Evolutionary conservation across 495 filamentous ascomycete genomes (phyloP), one percentile per base, ranked within the genome.

Genomic region (Penicillium canariense): DNA sequence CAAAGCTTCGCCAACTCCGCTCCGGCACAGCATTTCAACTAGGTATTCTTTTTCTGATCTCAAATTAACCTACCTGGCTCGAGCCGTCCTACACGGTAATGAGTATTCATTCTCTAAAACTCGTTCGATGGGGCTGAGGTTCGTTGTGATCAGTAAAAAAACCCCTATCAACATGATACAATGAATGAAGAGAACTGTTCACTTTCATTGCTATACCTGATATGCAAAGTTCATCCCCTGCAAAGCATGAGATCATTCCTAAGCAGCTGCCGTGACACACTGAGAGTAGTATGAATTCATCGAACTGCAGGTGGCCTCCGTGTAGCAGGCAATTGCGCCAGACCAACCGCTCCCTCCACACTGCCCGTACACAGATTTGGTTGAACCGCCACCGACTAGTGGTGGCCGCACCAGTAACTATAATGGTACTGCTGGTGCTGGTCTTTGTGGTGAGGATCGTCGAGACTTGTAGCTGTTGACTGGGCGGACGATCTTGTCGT

Each of bases 271-370:
- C 6, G 66, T 58, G 23, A 79, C 34, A 60, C 79, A 82, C 63
- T 81, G 79, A 7, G 72, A 79, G 51, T 83, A 82, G 52, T 67
- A 81, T 4, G 72, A 62, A 56, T 80, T 81, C 30, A 59, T 48
- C 17, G 54, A 61, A 52, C 65, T 57, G 68, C 80, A 83, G 20
- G 68, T 67, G 5, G 76, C 70, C 22, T 72, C 68, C 4, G 71
- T 44, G 6, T 55, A 62, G 50, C 80, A 83, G 27, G 66, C 73
- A 1, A 73, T 78, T 2, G 75, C 44, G 14, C 79, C 80, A 7
- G 59, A 63, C 72, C 77, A 82, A 23, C 67, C 62, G 31, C 28
- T 58, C 11, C 80, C 80, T 28, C 80, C 79, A 38, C 81, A 83
- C 47, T 83, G 81, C 1, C 69, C 78, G 50, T 63, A 72, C 14